Base-by-base conservation (phyloP, 2,329 filamentous ascomycete species). In the Rosellinia necatrix region DNA sequence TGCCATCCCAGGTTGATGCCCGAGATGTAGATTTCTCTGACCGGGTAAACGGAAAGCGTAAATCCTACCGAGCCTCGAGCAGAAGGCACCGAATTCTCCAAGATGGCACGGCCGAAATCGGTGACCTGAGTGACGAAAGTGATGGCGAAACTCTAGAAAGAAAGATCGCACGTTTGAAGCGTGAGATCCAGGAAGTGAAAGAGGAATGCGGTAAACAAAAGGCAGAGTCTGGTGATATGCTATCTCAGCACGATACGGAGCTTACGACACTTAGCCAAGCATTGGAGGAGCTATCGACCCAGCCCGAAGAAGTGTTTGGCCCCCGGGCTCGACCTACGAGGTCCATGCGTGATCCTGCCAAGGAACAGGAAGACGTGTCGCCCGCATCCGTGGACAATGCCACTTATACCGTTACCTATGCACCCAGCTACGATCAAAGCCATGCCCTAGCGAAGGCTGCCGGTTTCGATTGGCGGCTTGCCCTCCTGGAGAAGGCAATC, bases 1-100 rank as follows among this genome's bases (percentile, higher is more conserved):
- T 88, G 51, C 87, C 90, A 2, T 80, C 89, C 8, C 82, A 84
- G 35, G 85, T 96, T 27, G 89, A 96, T 69, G 87, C 91, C 5
- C 81, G 82, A 48, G 85, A 88, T 19, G 90, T 89, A 21, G 91
- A 97, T 73, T 94, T 97, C 72, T 96, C 92, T 2, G 92, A 97
- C 73, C 88, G 92, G 49, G 86, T 97, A 32, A 86, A 86, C 56
- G 85, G 85, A 42, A 93, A 93, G 72, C 84, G 90, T 60, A 91
- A 89, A 73, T 91, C 91, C 21, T 97, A 97, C 76, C 87, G 86
- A 64, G 86, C 87, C 30, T 87, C 88, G 6, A 90, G 81, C 43
- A 83, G 88, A 46, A 82, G 86, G 56, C 82, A 86, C 61, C 81
- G 84, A 49, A 81, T 86, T 53, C 74, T 85, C 37, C 76, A 85